A percentile compares a stretch with the other conserved stretches of the same genome.
These are phyloP conservation scores for Myxozyma kluyveri DNA, from an alignment of 805 yeast species.

Conservation along the genomic window DNA sequence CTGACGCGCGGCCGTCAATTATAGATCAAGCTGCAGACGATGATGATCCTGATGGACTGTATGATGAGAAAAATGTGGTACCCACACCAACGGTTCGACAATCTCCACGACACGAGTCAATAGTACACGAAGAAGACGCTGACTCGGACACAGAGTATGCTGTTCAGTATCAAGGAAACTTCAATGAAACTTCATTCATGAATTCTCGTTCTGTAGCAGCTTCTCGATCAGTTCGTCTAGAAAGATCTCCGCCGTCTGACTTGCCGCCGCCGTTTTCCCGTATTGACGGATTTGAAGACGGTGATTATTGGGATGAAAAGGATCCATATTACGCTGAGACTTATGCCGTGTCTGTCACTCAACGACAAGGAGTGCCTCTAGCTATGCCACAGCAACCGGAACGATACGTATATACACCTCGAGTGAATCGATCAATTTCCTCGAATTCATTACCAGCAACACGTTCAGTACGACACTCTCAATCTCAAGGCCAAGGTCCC, in stretches of 20 bases:
- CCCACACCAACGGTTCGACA: background rate
- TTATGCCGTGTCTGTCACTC: background rate
- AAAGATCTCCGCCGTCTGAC: constrained; percentile 9
- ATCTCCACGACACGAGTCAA: background rate
- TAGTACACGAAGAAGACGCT: constrained; percentile 24
- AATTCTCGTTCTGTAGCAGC: constrained; percentile 6
- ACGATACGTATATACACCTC: background rate
- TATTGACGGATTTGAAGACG: constrained; percentile 46
- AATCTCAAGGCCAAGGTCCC: background rate
- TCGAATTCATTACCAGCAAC: background rate
- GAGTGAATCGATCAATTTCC: too few species aligned
- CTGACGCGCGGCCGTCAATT: too few species aligned
- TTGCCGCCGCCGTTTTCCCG: constrained; percentile 48
- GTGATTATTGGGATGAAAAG: constrained; percentile 50
- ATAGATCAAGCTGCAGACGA: background rate
- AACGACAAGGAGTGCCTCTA: too few species aligned
- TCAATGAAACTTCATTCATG: constrained; percentile 9
- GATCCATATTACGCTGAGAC: constrained; percentile 4
- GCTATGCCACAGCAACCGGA: background rate
- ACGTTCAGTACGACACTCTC: background rate
- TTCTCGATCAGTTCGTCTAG: background rate
- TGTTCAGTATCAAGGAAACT: constrained; percentile 10
- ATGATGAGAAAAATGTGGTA: background rate
- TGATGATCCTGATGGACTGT: background rate
- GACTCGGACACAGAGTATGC: constrained; percentile 20